A percentile compares a stretch with the other conserved stretches of the same genome.
These are phyloP conservation scores for Fusarium pseudoanthophilum DNA, from an alignment of 2,329 filamentous ascomycete species.

Conservation along the genomic window DNA sequence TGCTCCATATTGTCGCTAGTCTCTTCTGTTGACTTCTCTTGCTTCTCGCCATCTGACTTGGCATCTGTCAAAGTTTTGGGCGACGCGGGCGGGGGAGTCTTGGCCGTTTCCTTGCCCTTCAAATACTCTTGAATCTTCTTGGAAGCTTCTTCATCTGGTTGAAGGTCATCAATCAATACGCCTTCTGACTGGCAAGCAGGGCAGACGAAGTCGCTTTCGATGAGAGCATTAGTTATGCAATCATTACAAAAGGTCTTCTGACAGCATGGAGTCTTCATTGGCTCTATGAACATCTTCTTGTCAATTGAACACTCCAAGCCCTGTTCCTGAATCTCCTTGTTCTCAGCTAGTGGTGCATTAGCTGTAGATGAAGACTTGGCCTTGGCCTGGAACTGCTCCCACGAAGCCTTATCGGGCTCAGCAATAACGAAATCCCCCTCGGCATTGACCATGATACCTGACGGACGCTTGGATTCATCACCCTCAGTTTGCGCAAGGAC, in stretches of 20 bases:
- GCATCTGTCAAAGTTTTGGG: constrained; percentile 43
- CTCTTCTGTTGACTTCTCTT: constrained; percentile 46
- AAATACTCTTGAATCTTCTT: constrained; percentile 82
- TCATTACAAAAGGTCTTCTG: constrained; percentile 98
- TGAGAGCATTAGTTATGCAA: constrained; percentile 98
- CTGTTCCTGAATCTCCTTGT: constrained; percentile 87
- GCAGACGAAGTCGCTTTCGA: constrained; percentile 97
- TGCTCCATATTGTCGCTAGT: constrained; percentile 54
- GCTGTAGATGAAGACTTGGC: constrained; percentile 86
- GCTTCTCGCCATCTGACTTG: constrained; percentile 32
- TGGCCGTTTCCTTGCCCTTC: constrained; percentile 65
- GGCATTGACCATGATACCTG: constrained; percentile 96
- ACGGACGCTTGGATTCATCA: constrained; percentile 84
- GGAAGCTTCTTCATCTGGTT: constrained; percentile 80
- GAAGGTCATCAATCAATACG: constrained; percentile 91
- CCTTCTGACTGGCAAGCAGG: constrained; percentile 91
- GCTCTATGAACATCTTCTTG: constrained; percentile 97
- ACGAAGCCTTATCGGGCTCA: constrained; percentile 92
- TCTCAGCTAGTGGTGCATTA: constrained; percentile 78
- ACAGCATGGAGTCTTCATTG: constrained; percentile 99
- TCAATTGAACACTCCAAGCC: constrained; percentile 95
- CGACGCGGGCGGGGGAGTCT: constrained; percentile 52
- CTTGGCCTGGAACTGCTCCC: constrained; percentile 97
- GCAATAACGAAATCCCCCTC: constrained; percentile 98
- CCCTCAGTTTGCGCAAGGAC: constrained; percentile 78